Conservation (phyloP, 2,329 filamentous ascomycete species). For the Nectriaceae sp. region DNA sequence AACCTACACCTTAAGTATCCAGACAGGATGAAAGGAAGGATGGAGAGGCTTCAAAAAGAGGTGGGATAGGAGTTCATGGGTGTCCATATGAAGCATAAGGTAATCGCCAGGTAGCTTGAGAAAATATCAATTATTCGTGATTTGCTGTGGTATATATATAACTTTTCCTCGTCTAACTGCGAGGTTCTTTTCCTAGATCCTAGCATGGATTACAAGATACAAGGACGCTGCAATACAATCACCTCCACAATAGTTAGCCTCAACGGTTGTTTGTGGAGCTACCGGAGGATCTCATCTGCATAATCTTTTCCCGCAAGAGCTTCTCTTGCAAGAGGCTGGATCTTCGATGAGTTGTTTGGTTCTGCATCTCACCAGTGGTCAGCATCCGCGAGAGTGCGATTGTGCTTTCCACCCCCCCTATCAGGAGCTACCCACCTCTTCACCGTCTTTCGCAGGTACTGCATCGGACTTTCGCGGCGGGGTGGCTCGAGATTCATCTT, state of each 20-base stretch:
- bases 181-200: neutral
- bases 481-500: constrained; percentile 32
- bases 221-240: neutral
- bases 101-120: too few relatives aligned
- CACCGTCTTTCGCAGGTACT: constrained; percentile 14
- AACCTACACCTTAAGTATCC: neutral
- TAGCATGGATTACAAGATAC: too few relatives aligned
- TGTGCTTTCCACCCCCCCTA: constrained; percentile 1
- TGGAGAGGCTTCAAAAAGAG: too few relatives aligned
- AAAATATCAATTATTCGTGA: neutral
- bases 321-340: constrained; percentile 1
- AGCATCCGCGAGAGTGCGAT: constrained; percentile 10
- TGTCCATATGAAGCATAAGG: too few relatives aligned
- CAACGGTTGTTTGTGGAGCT: neutral
- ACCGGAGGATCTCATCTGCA: constrained; percentile 33
- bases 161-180: neutral
- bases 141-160: neutral
- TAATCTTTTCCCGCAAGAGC: constrained; percentile 3
- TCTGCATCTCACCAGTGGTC: constrained; percentile 12
- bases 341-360: constrained; percentile 6
- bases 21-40: too few relatives aligned
- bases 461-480: constrained; percentile 18
- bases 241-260: constrained; percentile 18
- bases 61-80: neutral
- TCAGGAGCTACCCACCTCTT: constrained; percentile 28